A percentile compares a stretch with the other conserved stretches of the same genome.
Evolutionary conservation across 2,329 filamentous ascomycete genomes (phyloP).

Genomic region (Alternaria metachromatica): DNA sequence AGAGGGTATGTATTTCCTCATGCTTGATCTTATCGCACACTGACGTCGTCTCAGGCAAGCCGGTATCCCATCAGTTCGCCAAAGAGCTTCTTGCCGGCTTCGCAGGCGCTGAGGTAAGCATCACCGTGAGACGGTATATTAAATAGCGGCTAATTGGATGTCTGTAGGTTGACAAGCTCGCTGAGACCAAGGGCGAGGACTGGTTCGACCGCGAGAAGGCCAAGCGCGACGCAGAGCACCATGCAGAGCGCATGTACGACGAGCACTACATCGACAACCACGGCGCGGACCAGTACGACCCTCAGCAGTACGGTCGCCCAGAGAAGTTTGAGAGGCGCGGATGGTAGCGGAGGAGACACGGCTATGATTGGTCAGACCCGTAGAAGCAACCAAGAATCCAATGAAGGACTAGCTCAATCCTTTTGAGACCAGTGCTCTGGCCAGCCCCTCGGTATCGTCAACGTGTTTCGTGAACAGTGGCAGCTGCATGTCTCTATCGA

Average conservation of each 20-base stretch:
- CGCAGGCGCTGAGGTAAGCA: constrained; percentile 70
- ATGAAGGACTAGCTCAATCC: not conserved
- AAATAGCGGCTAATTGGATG: not conserved
- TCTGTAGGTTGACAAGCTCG: constrained; percentile 65
- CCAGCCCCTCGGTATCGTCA: not conserved
- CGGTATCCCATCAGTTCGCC: constrained; percentile 74
- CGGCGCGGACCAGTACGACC: constrained; percentile 55
- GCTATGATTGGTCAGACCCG: constrained; percentile 2
- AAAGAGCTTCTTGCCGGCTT: constrained; percentile 78
- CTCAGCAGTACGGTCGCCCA: constrained; percentile 50
- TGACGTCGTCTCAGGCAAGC: constrained; percentile 62
- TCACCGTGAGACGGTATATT: not conserved
- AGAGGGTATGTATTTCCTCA: constrained; percentile 60
- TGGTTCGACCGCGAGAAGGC: constrained; percentile 57
- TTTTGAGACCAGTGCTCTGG: not conserved
- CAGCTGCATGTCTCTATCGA: not conserved
- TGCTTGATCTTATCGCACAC: constrained; percentile 2
- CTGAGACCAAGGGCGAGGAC: constrained; percentile 63
- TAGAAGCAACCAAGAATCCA: not conserved
- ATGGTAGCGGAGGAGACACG: constrained; percentile 27
- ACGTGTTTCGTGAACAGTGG: not conserved
- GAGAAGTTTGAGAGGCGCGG: constrained; percentile 36
- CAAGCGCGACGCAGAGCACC: constrained; percentile 54
- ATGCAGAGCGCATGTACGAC: constrained; percentile 57
- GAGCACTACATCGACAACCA: constrained; percentile 54